These are phyloP conservation scores for Pestalotiopsis sp. DNA, from an alignment of 2,329 filamentous ascomycete genomes.

Conservation along the genomic window DNA sequence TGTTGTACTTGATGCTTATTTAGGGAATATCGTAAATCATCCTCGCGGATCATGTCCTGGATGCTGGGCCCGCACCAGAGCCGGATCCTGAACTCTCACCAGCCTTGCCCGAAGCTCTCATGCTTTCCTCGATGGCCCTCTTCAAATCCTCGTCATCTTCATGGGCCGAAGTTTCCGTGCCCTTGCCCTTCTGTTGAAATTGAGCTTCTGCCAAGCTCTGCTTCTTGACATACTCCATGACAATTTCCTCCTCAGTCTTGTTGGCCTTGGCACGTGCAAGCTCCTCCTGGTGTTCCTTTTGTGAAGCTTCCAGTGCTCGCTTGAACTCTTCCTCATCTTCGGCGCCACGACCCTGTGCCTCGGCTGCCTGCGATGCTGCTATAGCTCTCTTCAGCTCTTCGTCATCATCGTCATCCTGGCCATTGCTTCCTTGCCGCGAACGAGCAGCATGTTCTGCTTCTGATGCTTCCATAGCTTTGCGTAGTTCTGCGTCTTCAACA, in stretches of 20 bases:
- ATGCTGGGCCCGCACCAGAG: background rate
- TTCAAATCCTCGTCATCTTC: conserved; percentile 29
- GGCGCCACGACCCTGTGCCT: conserved; percentile 30
- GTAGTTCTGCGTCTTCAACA: conserved; percentile 39
- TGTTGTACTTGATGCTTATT: background rate
- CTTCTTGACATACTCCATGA: conserved; percentile 77
- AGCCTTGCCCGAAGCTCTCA: conserved; percentile 18
- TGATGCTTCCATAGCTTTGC: conserved; percentile 43
- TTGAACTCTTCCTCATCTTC: conserved; percentile 48
- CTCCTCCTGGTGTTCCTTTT: conserved; percentile 46
- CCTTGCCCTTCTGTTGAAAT: conserved; percentile 42
- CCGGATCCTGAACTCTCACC: conserved; percentile 14
- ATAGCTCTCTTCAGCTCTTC: conserved; percentile 42
- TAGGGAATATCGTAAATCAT: conserved; percentile 10
- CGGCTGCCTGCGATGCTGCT: conserved; percentile 38
- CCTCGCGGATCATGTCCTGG: background rate
- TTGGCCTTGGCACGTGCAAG: conserved; percentile 42
- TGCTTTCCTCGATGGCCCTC: conserved; percentile 30
- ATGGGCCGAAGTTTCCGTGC: conserved; percentile 24
- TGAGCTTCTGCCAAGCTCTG: conserved; percentile 74
- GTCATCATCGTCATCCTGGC: conserved; percentile 20
- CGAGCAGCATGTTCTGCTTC: conserved; percentile 25
- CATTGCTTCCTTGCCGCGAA: conserved; percentile 14
- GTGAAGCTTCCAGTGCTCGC: conserved; percentile 50
- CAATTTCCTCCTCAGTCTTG: conserved; percentile 69